Evolutionary conservation across 805 yeast species (phyloP).

Genomic region (Saccharomyces paradoxus): DNA sequence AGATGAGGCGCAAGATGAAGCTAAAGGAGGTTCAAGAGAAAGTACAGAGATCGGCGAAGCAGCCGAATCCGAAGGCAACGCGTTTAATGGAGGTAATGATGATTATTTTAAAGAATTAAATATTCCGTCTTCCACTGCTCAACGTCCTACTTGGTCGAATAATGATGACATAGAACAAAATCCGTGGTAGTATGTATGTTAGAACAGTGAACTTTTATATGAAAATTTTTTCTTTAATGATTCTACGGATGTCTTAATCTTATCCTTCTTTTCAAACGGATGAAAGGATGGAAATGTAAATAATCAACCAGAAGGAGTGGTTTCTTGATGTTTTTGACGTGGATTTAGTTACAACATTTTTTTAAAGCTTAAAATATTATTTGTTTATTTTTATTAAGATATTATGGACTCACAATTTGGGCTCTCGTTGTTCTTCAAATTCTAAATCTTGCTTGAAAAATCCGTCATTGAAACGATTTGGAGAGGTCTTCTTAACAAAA

Average conservation of each 20-base stretch:
- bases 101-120: slow-evolving; percentile 64
- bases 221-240: neutral
- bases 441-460: slow-evolving; percentile 3
- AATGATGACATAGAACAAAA: slow-evolving; percentile 48
- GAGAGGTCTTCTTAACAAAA: slow-evolving; percentile 5
- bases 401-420: neutral
- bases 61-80: slow-evolving; percentile 35
- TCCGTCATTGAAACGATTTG: slow-evolving; percentile 5
- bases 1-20: slow-evolving; percentile 10
- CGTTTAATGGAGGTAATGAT: slow-evolving; percentile 40
- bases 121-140: slow-evolving; percentile 45
- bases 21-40: slow-evolving; percentile 6
- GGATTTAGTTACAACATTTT: neutral
- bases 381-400: neutral
- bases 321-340: neutral
- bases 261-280: neutral
- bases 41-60: slow-evolving; percentile 9
- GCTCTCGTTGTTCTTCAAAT: slow-evolving; percentile 1
- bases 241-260: neutral
- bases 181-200: slow-evolving; percentile 45
- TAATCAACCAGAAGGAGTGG: neutral
- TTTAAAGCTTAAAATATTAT: neutral
- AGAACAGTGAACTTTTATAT: neutral
- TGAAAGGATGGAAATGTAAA: neutral
- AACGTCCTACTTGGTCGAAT: slow-evolving; percentile 39